phyloP scores from a whole-genome alignment of 2,329 filamentous ascomycete genomes.

The Sarocladium brachiariae region DNA sequence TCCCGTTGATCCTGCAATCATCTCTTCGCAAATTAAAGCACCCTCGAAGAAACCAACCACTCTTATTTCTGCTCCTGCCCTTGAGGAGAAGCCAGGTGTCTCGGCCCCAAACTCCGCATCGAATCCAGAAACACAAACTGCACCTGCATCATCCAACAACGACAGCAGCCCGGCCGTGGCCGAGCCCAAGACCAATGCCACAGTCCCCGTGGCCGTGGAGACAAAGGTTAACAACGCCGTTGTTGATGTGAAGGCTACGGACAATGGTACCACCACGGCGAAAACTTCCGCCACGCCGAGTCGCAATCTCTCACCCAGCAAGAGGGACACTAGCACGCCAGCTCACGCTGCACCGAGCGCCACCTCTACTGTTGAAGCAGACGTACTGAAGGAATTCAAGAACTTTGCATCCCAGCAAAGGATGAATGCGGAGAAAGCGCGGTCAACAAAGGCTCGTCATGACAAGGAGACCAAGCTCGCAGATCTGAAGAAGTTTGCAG shows the following conservation, averaged over 20 bases:
- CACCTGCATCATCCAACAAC: not conserved
- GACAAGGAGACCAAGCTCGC: constrained; percentile 92
- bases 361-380: constrained; percentile 53
- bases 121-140: not conserved
- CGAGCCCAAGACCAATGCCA: not conserved
- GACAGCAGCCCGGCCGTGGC: not conserved
- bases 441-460: constrained; percentile 51
- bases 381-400: constrained; percentile 58
- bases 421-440: constrained; percentile 47
- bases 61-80: not conserved
- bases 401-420: constrained; percentile 53
- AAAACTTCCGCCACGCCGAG: constrained; percentile 30
- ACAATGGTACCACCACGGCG: constrained; percentile 17
- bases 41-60: constrained; percentile 30
- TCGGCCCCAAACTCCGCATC: constrained; percentile 5
- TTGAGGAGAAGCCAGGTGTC: constrained; percentile 15
- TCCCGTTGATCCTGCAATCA: constrained; percentile 82
- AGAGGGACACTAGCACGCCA: constrained; percentile 25
- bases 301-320: constrained; percentile 31
- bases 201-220: constrained; percentile 11
- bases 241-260: not conserved
- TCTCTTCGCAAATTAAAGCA: constrained; percentile 69
- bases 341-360: constrained; percentile 38
- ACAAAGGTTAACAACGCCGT: constrained; percentile 9
- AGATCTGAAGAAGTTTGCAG: constrained; percentile 90